Conservation (phyloP, 164 flowering plant genomes). For the Warburgia ugandensis region DNA sequence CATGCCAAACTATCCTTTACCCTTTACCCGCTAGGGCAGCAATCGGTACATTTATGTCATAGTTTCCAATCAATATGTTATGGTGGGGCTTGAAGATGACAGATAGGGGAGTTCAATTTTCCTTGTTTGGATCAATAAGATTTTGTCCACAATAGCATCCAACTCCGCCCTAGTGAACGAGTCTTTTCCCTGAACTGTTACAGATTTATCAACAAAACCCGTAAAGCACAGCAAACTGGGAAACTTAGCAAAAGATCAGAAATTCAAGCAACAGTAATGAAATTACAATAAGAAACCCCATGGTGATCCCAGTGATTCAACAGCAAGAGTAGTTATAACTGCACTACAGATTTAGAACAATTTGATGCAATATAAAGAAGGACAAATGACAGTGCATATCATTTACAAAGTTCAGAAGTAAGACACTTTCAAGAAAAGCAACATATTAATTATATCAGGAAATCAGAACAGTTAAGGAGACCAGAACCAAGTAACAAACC, state of each 20-base stretch:
- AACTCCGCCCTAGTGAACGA: constrained; percentile 55
- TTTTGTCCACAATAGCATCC: constrained; percentile 51
- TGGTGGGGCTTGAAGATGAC: constrained; percentile 78
- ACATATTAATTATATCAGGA: too few species aligned
- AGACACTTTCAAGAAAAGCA: too few species aligned
- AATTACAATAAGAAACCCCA: too few species aligned
- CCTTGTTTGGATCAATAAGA: constrained; percentile 48
- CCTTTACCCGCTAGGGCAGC: constrained; percentile 75
- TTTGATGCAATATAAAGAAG: too few species aligned
- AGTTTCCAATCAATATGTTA: constrained; percentile 77
- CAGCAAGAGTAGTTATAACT: too few species aligned
- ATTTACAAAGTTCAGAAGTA: too few species aligned
- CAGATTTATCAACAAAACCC: constrained; percentile 5
- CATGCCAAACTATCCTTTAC: constrained; percentile 85
- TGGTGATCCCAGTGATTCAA: too few species aligned
- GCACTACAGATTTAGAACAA: too few species aligned
- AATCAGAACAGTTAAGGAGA: too few species aligned
- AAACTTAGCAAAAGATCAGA: neutral
- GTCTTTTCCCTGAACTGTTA: constrained; percentile 48
- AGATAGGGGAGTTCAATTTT: constrained; percentile 52
- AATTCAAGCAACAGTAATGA: neutral
- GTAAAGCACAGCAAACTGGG: too few species aligned
- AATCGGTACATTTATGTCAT: constrained; percentile 81
- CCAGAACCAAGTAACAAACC: too few species aligned
- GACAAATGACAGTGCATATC: too few species aligned